Percentiles rank a stretch among this genome's conserved stretches.
phyloP scores from a whole-genome alignment of 768 basidiomycete species.

The Boletellus sp. region DNA sequence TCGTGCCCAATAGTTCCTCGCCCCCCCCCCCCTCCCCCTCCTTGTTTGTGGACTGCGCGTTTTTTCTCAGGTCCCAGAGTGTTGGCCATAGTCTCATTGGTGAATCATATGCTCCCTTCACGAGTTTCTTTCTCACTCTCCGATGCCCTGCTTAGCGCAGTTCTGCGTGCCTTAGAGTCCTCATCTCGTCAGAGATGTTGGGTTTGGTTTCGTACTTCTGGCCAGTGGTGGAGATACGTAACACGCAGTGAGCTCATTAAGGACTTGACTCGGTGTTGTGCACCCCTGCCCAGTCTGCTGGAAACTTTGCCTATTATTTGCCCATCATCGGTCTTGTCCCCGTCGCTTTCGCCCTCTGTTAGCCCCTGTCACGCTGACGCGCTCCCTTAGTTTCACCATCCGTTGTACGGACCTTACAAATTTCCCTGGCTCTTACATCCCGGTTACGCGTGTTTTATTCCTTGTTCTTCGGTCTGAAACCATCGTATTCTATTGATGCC shows the following conservation, averaged over 20 bases:
- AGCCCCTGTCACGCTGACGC: conserved; percentile 74
- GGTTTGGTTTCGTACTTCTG: conserved; percentile 64
- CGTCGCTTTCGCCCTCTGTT: conserved; percentile 65
- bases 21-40: conserved; percentile 58
- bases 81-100: conserved; percentile 76
- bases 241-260: conserved; percentile 57
- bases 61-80: conserved; percentile 66
- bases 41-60: conserved; percentile 64
- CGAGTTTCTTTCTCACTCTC: conserved; percentile 60
- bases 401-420: conserved; percentile 69
- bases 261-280: conserved; percentile 73
- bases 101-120: conserved; percentile 58
- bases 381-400: conserved; percentile 39
- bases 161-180: conserved; percentile 64
- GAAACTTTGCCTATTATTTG: conserved; percentile 68
- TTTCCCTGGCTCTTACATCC: conserved; percentile 64
- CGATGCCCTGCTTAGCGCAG: conserved; percentile 77
- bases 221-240: conserved; percentile 81
- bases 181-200: conserved; percentile 63
- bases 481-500: conserved; percentile 66
- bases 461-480: conserved; percentile 68
- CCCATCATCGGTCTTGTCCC: conserved; percentile 66
- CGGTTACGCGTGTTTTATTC: conserved; percentile 65
- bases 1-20: conserved; percentile 68
- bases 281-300: conserved; percentile 56